These are phyloP conservation scores for Ulmus americana DNA, from an alignment of 331 rosid species.

Conservation along the genomic window DNA sequence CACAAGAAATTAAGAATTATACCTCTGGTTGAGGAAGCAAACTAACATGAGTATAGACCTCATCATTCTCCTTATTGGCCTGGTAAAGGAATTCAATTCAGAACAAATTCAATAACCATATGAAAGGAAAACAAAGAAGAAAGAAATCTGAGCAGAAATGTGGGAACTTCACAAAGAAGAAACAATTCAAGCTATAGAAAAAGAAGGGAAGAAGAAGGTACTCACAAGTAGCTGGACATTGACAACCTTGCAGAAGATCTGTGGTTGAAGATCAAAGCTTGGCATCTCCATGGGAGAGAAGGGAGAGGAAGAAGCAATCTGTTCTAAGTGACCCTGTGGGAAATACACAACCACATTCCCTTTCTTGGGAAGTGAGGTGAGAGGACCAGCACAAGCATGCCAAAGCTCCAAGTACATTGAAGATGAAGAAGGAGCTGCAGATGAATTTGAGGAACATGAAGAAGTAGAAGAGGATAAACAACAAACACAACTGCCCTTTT, in stretches of 20 bases:
- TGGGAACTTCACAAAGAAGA: conserved; percentile 21
- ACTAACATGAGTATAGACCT: conserved; percentile 81
- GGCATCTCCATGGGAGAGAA: conserved; percentile 62
- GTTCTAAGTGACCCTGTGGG: conserved; percentile 92
- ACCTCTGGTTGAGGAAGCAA: conserved; percentile 86
- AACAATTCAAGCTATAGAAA: neutral
- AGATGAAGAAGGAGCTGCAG: conserved; percentile 49
- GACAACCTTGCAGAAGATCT: conserved; percentile 79
- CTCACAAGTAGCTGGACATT: conserved; percentile 82
- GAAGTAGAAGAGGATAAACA: conserved; percentile 61
- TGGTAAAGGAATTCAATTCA: conserved; percentile 29
- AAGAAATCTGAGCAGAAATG: conserved; percentile 4
- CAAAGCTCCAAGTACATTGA: conserved; percentile 82
- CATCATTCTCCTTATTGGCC: conserved; percentile 98
- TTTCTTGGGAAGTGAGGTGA: conserved; percentile 75
- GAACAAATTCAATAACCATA: conserved; percentile 14
- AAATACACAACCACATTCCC: conserved; percentile 91
- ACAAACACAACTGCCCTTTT: conserved; percentile 47
- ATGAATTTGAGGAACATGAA: conserved; percentile 60
- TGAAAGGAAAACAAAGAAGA: conserved; percentile 8
- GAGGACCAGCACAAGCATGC: conserved; percentile 99
- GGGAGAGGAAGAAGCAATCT: conserved; percentile 59
- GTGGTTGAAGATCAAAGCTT: conserved; percentile 73
- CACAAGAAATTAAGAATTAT: conserved; percentile 19
- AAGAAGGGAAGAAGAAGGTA: conserved; percentile 4